Evolutionary conservation across 495 filamentous ascomycete species (phyloP), one percentile per base, ranked within the genome.

Genomic region (Astrothelium subdiscretum): DNA sequence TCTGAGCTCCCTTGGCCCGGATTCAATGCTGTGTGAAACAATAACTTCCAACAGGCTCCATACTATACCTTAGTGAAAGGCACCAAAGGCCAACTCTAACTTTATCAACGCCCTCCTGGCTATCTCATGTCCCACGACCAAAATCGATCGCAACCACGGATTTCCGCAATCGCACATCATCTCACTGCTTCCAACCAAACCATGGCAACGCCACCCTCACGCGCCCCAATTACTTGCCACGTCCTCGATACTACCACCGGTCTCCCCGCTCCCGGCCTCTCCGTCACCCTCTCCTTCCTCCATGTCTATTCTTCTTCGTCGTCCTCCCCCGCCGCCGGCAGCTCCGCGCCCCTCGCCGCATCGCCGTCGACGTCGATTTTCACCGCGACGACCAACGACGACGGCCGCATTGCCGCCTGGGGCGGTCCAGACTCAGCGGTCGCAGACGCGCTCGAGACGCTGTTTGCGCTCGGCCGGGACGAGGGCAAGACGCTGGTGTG

Each of bases 381-480:
- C 75, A 82, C 78, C 44, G 86, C 83, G 29, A 78, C 74, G 8
- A 97, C 94, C 61, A 87, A 95, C 76, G 77, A 82, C 65, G 94
- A 98, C 76, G 94, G 94, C 63, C 85, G 94, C 59, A 85, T 98
- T 67, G 83, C 83, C 26, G 77, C 77, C 48, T 98, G 94, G 94
- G 80, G 81, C 3, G 78, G 85, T 3, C 76, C 78, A 54, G 73
- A 69, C 43, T 72, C 76, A 20, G 70, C 62, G 52, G 48, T 65
- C 42, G 58, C 57, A 18, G 20, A 65, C 71, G 51, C 76, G 73
- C 59, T 73, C 20, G 76, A 73, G 59, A 59, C 62, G 24, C 68
- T 73, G 20, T 70, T 67, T 12, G 73, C 77, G 38, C 70, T 68
- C 0, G 64, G 63, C n/a, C 48, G 48, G 0, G 48, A 54, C 51